These are phyloP conservation scores for Fusarium circinatum DNA, from an alignment of 2,329 filamentous ascomycete species.

Conservation along the genomic window DNA sequence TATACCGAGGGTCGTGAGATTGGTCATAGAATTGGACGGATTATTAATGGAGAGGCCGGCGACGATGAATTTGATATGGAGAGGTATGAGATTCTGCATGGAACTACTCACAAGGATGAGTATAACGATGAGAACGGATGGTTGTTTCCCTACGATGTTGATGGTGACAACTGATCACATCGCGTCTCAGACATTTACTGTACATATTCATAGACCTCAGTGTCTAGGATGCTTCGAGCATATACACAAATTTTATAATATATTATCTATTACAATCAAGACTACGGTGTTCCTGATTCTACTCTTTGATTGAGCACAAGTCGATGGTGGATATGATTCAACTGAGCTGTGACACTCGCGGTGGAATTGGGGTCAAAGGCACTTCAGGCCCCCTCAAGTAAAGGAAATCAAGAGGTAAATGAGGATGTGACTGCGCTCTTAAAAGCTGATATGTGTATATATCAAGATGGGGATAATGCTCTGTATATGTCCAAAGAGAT, in stretches of 20 bases:
- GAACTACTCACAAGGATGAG: neutral
- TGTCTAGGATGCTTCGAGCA: neutral
- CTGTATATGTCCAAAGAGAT: neutral
- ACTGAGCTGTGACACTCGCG: too few species aligned
- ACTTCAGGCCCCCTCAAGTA: rapidly evolving
- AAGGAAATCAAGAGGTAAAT: neutral
- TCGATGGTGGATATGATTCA: neutral
- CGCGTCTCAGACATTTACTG: neutral
- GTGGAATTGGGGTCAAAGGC: neutral
- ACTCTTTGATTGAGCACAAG: too few species aligned
- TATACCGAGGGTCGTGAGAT: neutral
- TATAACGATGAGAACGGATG: neutral
- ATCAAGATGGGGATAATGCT: rapidly evolving
- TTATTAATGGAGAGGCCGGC: neutral
- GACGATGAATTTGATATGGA: neutral
- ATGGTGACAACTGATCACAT: neutral
- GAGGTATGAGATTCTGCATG: neutral
- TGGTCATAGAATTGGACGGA: neutral
- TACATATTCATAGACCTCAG: neutral
- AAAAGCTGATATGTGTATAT: neutral
- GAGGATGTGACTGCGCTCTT: neutral
- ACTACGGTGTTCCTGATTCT: rapidly evolving
- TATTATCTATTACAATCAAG: rapidly evolving
- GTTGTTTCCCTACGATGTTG: neutral
- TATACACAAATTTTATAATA: neutral